Conservation (phyloP, 257 asterid genomes). For the Capsicum baccatum region DNA sequence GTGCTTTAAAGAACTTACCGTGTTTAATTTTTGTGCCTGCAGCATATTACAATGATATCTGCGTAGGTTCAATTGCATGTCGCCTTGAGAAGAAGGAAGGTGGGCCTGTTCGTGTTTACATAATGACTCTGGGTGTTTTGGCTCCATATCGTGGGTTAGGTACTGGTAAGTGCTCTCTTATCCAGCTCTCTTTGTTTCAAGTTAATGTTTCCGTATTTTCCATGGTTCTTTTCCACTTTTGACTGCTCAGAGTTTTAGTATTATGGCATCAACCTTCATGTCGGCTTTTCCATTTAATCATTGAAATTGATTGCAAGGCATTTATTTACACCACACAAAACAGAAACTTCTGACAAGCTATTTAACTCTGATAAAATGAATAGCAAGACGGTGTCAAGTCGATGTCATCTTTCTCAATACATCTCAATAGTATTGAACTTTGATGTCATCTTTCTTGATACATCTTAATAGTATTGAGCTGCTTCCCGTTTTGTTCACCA, state of each 20-base stretch:
- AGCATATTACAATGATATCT: constrained; percentile 94
- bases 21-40: constrained; percentile 34
- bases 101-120: constrained; percentile 81
- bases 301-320: not conserved
- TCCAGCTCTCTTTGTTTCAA: not conserved
- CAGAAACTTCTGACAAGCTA: not conserved
- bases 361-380: not conserved
- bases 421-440: not conserved
- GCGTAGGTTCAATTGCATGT: constrained; percentile 98
- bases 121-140: constrained; percentile 81
- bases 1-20: not conserved
- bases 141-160: constrained; percentile 65
- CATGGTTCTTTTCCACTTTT: constrained; percentile 2
- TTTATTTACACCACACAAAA: constrained; percentile 9
- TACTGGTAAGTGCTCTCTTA: constrained; percentile 45
- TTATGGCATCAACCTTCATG: not conserved
- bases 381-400: not conserved
- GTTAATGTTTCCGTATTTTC: not conserved
- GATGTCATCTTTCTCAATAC: not conserved
- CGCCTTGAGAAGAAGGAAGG: constrained; percentile 96
- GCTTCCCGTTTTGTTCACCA: not conserved
- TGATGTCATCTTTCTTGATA: too few species aligned
- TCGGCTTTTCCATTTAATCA: not conserved
- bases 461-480: not conserved
- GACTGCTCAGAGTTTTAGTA: not conserved